These are phyloP conservation scores for Heimioporus sp. DNA, from an alignment of 768 basidiomycete genomes.

Conservation along the genomic window DNA sequence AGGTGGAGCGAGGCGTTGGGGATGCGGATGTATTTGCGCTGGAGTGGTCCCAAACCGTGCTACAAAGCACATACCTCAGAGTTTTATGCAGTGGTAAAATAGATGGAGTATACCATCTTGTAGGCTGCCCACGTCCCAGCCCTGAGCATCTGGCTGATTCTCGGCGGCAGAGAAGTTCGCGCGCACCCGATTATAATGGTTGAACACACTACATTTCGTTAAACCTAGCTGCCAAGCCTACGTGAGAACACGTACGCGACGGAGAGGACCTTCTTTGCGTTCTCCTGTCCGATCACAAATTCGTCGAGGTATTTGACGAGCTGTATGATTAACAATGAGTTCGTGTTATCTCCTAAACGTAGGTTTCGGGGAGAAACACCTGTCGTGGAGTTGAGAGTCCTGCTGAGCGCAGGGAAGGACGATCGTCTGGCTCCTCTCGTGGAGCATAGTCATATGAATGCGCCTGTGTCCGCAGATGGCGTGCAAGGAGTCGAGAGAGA, in stretches of 20 bases:
- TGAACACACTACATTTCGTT: conserved; percentile 67
- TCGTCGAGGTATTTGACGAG: conserved; percentile 83
- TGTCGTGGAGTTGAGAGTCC: conserved; percentile 60
- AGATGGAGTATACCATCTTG: conserved; percentile 30
- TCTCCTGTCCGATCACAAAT: conserved; percentile 89
- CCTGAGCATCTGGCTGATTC: conserved; percentile 29
- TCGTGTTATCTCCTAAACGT: not conserved
- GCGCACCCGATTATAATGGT: conserved; percentile 88
- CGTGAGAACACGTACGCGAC: conserved; percentile 72
- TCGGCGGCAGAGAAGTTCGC: conserved; percentile 59
- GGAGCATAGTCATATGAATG: conserved; percentile 41
- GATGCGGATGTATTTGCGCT: conserved; percentile 64
- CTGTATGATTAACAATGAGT: conserved; percentile 37
- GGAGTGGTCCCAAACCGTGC: conserved; percentile 44
- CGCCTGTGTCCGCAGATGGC: conserved; percentile 56
- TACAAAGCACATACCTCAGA: conserved; percentile 10
- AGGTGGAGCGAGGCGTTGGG: conserved; percentile 35
- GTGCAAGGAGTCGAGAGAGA: conserved; percentile 27
- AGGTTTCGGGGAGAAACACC: conserved; percentile 26
- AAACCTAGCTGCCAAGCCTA: conserved; percentile 1
- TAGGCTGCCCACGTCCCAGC: conserved; percentile 25
- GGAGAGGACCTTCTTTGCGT: conserved; percentile 89
- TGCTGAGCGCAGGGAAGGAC: conserved; percentile 38
- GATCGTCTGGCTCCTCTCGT: conserved; percentile 32
- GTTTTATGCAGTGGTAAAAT: too few species aligned